These are phyloP conservation scores for Alliaria petiolata DNA, from an alignment of 345 rosid species.

Conservation along the genomic window DNA sequence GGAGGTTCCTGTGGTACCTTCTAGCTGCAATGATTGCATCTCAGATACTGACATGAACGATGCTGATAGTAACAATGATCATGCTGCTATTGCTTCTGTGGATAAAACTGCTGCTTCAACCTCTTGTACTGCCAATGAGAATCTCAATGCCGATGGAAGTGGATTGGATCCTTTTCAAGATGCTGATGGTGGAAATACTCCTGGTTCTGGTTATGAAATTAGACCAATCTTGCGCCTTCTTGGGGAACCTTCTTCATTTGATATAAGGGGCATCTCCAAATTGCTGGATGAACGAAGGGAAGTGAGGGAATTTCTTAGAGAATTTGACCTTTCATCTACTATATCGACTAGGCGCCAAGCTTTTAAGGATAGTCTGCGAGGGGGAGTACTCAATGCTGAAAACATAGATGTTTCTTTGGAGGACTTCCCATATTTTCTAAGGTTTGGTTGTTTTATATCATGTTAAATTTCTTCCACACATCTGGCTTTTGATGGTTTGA, in stretches of 20 bases:
- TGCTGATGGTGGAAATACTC: slow-evolving; percentile 47
- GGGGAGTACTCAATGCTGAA: slow-evolving; percentile 60
- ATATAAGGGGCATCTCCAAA: slow-evolving; percentile 55
- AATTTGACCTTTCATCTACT: slow-evolving; percentile 44
- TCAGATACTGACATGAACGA: slow-evolving; percentile 77
- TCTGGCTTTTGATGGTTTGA: background rate
- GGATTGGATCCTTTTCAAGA: slow-evolving; percentile 56
- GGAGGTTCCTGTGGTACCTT: slow-evolving; percentile 49
- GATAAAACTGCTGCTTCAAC: slow-evolving; percentile 52
- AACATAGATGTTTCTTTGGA: slow-evolving; percentile 74
- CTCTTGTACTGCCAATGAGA: slow-evolving; percentile 49
- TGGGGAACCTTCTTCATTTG: slow-evolving; percentile 54
- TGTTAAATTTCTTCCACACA: background rate
- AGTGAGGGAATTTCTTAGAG: slow-evolving; percentile 48
- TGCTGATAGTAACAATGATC: slow-evolving; percentile 48
- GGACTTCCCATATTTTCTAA: slow-evolving; percentile 76
- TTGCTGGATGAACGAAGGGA: slow-evolving; percentile 58
- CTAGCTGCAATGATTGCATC: slow-evolving; percentile 47
- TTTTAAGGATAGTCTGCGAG: slow-evolving; percentile 62
- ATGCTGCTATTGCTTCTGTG: slow-evolving; percentile 47
- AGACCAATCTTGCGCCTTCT: slow-evolving; percentile 67
- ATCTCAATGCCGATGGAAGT: slow-evolving; percentile 41
- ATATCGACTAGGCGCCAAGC: slow-evolving; percentile 63
- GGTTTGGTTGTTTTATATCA: slow-evolving; percentile 46
- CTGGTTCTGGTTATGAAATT: slow-evolving; percentile 53